Percentiles rank a stretch among this genome's conserved stretches.
These are phyloP conservation scores for Dothidotthia symphoricarpi DNA, from an alignment of 2,329 filamentous ascomycete species.

Conservation along the genomic window DNA sequence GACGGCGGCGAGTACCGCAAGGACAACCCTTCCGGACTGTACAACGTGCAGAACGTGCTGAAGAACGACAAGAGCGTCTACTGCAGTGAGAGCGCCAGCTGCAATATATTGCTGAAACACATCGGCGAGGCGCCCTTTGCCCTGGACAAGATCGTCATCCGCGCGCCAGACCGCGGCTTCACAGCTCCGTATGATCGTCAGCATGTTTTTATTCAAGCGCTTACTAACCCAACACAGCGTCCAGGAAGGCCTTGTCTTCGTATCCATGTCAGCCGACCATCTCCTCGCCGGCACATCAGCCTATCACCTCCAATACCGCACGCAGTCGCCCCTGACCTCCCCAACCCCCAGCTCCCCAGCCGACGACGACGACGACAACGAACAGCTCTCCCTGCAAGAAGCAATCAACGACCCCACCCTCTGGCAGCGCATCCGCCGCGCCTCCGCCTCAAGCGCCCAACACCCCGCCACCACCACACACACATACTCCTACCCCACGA, in stretches of 20 bases:
- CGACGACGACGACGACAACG: conserved; percentile 19
- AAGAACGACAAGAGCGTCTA: conserved; percentile 82
- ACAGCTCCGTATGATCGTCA: conserved; percentile 72
- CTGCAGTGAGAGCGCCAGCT: conserved; percentile 82
- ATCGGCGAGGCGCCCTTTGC: conserved; percentile 77
- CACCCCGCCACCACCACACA: no score
- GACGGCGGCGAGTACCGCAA: conserved; percentile 73
- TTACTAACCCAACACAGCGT: conserved; percentile 58
- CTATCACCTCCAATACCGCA: conserved; percentile 66
- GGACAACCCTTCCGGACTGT: conserved; percentile 51
- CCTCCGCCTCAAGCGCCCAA: neutral
- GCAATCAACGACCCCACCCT: conserved; percentile 36
- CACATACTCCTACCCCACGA: no score
- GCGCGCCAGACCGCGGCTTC: conserved; percentile 76
- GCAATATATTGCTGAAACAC: conserved; percentile 83
- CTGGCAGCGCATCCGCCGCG: conserved; percentile 27
- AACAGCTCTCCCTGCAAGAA: conserved; percentile 36
- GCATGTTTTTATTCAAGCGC: conserved; percentile 4
- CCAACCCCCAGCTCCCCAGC: conserved; percentile 24
- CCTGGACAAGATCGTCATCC: conserved; percentile 82
- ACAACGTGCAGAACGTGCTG: conserved; percentile 69
- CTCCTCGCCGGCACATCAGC: conserved; percentile 69
- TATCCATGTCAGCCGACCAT: conserved; percentile 81
- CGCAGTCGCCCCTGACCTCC: conserved; percentile 25
- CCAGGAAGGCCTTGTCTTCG: conserved; percentile 87